Evolutionary conservation across 1,284 basidiomycete genomes (phyloP), one percentile per base, ranked within the genome.

Genomic region (Boletus mariae): DNA sequence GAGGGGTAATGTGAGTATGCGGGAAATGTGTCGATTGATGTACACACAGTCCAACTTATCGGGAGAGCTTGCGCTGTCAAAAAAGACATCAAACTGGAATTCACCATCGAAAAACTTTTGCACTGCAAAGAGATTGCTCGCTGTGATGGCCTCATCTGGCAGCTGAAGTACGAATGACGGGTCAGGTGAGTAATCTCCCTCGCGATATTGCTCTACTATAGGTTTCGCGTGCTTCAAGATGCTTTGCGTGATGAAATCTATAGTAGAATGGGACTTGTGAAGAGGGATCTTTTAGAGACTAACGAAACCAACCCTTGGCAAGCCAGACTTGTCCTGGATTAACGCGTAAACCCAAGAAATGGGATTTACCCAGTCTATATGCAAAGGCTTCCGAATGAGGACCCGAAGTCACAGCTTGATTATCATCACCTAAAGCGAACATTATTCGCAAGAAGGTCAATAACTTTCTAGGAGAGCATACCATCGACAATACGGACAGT

Each of bases 11-110:
- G 46, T 57, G 10, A 54, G 48, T 41, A 66, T 55, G 3, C 32
- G 43, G 59, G 40, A 42, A 29, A 28, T 20, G 42, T 32, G 25
- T 31, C 12, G 45, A 49, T 32, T 45, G 40, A 47, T 7, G 43
- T 45, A 74, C 79, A 67, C 60, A 92, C 90, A 70, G 66, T 76
- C 78, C 42, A 90, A 65, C 59, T 80, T 80, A 60, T 83, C 75
- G 57, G 81, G 77, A 47, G 81, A 70, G 66, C 83, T 81, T 41
- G 72, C 80, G 55, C 87, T 87, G 62, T 95, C 90, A 64, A 85
- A 95, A 68, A 88, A 87, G 20, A 95, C 78, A 61, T 96, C 94
- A 62, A 94, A 91, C 58, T 88, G 81, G 72, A 95, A 96, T 49
- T 84, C 77, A 6, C 90, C 91, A 13, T 90, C 83, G 62, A 89